Evolutionary conservation across 345 rosid genomes (phyloP), one percentile per base, ranked within the genome.

Genomic region (Hypericum perforatum): DNA sequence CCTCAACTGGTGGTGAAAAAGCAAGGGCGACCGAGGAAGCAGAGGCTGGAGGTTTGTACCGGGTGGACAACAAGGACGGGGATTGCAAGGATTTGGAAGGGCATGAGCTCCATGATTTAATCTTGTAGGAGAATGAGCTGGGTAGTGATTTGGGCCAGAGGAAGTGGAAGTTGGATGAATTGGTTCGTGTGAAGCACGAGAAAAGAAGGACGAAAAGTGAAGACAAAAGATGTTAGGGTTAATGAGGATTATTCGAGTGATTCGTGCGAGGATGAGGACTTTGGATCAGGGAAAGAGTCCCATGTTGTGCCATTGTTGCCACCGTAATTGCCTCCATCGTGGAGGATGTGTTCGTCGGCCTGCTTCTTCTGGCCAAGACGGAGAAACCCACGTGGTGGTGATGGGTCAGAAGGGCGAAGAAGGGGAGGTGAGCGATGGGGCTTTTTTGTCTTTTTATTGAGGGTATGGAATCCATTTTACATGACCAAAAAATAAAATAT

Each of bases 41-140:
- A 82, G 39, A 70, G 65, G 47, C 71, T 70, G 46, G 63, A 65
- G 3, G 98, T 16, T 64, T 92, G 72, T 92, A 92, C 48, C 77
- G 90, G 63, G 82, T 88, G 46, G 85, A 78, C 37, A 88, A 88
- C 53, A 97, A 92, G 66, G 95, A 92, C 54, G 94, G 97, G 29
- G 89, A 76, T 52, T 69, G 52, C 37, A 97, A 88, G 76, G 94
- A 85, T 75, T 55, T 85, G 68, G 81, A 88, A 15, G 79, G 84
- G 47, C 15, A 82, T 13, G 81, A 82, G 70, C 73, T 92, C 45
- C 88, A 95, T 0, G 51, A 45, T 16, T 66, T 85, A 15, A 40
- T 82, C 49, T 52, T 83, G 14, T 81, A 59, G 7, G 97, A 85
- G 13, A 64, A 60, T 16, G 65, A 71, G 61, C 74, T 88, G 38